Percentiles rank a stretch among this genome's conserved stretches.
Conservation (phyloP, 257 asterid genomes). For the Lycium barbarum region DNA sequence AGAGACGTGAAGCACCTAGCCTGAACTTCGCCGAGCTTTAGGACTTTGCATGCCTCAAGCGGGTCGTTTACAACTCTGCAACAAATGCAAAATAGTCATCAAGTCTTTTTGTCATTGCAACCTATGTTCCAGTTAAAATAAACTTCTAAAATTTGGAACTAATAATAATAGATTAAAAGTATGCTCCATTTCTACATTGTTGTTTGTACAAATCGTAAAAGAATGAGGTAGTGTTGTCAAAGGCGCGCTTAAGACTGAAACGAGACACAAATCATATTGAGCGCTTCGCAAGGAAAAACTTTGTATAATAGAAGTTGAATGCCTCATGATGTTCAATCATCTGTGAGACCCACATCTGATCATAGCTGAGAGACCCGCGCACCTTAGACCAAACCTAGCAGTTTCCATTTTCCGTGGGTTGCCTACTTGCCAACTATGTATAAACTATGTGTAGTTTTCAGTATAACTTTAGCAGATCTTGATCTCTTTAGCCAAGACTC, state of each 20-base stretch:
- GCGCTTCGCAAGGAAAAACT: not conserved
- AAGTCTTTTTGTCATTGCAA: not conserved
- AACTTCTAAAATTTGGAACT: not conserved
- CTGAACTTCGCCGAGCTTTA: not conserved
- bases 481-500: constrained; percentile 1
- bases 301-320: not conserved
- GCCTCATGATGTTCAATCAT: constrained; percentile 26
- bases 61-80: not conserved
- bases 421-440: not conserved
- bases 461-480: constrained; percentile 4
- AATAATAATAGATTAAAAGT: not conserved
- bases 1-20: not conserved
- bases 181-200: not conserved
- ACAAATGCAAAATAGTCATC: not conserved
- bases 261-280: too few relatives aligned
- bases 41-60: not conserved
- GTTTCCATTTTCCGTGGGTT: not conserved
- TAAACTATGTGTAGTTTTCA: not conserved
- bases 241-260: too few relatives aligned
- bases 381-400: not conserved
- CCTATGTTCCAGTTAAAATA: constrained; percentile 1
- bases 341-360: not conserved
- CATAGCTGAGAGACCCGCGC: not conserved
- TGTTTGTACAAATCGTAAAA: not conserved
- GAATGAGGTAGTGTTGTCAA: too few relatives aligned